phyloP scores from a whole-genome alignment of 495 filamentous ascomycete species.

The Hypoxylon subgilvum region DNA sequence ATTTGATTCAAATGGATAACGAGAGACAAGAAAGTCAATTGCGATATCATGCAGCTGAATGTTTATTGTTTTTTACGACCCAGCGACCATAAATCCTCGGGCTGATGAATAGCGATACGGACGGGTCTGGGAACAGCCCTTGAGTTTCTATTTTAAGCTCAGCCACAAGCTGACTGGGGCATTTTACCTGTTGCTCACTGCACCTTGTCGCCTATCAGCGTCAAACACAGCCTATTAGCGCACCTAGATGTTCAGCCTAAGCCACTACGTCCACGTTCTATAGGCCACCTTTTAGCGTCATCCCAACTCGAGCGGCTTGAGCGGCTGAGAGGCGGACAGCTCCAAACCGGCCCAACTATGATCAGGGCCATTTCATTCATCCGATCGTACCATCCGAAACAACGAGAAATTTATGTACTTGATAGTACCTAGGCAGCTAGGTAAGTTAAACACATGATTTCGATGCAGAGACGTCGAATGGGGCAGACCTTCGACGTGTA shows the following conservation, averaged over 20 bases:
- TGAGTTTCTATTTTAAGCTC: constrained; percentile 33
- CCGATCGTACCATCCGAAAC: background rate
- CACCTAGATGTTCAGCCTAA: constrained; percentile 13
- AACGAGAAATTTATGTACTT: too few relatives aligned
- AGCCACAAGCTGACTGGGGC: constrained; percentile 26
- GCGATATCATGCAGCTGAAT: constrained; percentile 2
- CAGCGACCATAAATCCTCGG: background rate
- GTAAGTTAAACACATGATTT: too few relatives aligned
- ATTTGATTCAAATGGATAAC: constrained; percentile 6
- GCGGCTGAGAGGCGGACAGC: background rate
- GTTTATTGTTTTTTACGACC: constrained; percentile 20
- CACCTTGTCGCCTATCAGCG: background rate
- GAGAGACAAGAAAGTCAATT: constrained; percentile 1
- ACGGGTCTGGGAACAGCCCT: constrained; percentile 2
- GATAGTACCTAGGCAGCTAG: too few relatives aligned
- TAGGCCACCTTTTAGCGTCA: background rate
- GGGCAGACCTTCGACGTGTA: too few relatives aligned
- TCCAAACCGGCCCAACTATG: constrained; percentile 1
- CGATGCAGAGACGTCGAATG: too few relatives aligned
- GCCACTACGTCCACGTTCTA: constrained; percentile 15
- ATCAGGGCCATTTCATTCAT: constrained; percentile 11
- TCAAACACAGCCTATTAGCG: constrained; percentile 17
- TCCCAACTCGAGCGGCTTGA: too few relatives aligned
- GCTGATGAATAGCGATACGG: constrained; percentile 27
- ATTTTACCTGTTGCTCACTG: background rate